Evolutionary conservation across 2,329 filamentous ascomycete genomes (phyloP).

Genomic region (Penicillium paneum): DNA sequence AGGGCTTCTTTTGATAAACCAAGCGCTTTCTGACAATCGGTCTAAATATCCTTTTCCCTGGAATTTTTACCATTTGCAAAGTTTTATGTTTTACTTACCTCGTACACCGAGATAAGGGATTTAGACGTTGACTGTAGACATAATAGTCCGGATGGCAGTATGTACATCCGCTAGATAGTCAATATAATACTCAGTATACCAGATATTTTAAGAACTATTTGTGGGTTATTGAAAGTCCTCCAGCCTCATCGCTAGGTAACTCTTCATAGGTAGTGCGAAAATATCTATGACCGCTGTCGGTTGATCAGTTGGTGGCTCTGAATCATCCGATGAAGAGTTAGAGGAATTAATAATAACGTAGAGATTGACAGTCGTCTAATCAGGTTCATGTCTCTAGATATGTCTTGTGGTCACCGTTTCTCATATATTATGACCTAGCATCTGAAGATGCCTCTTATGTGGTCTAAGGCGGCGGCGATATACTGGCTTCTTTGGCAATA

Average conservation of each 20-base stretch:
- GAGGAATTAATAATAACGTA: slow-evolving; percentile 33
- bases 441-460: slow-evolving; percentile 12
- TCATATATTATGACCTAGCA: slow-evolving; percentile 16
- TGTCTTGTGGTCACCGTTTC: slow-evolving; percentile 14
- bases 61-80: background rate
- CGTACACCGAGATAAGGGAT: slow-evolving; percentile 10
- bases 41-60: too few relatives aligned
- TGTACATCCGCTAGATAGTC: slow-evolving; percentile 15
- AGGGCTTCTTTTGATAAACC: background rate
- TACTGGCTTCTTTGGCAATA: slow-evolving; percentile 18
- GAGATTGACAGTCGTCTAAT: slow-evolving; percentile 34
- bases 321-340: slow-evolving; percentile 14
- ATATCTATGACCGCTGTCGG: slow-evolving; percentile 16
- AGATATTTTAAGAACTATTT: too few relatives aligned
- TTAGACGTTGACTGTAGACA: slow-evolving; percentile 10
- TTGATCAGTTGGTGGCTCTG: slow-evolving; percentile 12
- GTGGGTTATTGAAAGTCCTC: too few relatives aligned
- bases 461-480: slow-evolving; percentile 13
- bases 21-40: too few relatives aligned
- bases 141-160: slow-evolving; percentile 2
- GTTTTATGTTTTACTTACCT: background rate
- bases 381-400: slow-evolving; percentile 18
- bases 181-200: too few relatives aligned
- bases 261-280: slow-evolving; percentile 19
- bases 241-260: background rate